Percentiles rank a stretch among this genome's conserved stretches.
phyloP scores from a whole-genome alignment of 208 protist species.

The Angomonas deanei region DNA sequence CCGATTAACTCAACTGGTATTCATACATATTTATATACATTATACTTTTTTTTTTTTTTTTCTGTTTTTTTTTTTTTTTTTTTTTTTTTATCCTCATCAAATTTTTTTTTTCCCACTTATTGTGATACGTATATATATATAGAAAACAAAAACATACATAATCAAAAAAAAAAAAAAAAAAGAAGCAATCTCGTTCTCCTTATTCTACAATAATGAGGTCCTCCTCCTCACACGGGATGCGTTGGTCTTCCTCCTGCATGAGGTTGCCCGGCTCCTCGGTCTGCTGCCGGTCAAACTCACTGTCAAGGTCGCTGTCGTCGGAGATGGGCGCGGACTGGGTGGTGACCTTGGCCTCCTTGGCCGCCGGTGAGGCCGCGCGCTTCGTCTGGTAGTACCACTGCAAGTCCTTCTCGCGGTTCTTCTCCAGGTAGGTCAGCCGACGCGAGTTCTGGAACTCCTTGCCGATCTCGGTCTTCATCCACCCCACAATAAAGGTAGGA shows the following conservation, averaged over 20 bases:
- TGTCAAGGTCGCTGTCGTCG: background rate
- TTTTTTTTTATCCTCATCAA: slow-evolving; percentile 9
- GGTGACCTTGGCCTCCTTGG: background rate
- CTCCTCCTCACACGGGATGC: slow-evolving; percentile 16
- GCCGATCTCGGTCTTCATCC: slow-evolving; percentile 75
- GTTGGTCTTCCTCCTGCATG: slow-evolving; percentile 20
- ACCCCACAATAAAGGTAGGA: slow-evolving; percentile 80
- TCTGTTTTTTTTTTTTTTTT: too few species aligned
- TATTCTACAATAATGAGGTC: slow-evolving; percentile 31
- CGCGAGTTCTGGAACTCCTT: slow-evolving; percentile 67
- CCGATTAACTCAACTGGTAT: too few species aligned
- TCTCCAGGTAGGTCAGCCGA: slow-evolving; percentile 44
- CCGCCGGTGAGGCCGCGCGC: background rate
- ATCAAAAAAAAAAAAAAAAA: slow-evolving; percentile 8
- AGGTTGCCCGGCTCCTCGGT: background rate
- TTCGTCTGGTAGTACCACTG: background rate
- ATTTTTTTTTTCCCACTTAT: too few species aligned
- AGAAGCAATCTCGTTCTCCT: background rate
- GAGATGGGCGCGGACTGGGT: background rate
- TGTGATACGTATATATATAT: slow-evolving; percentile 10
- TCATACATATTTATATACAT: too few species aligned
- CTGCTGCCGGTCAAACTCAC: slow-evolving; percentile 4
- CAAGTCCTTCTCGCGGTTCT: background rate
- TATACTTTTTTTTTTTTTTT: slow-evolving; percentile 5
- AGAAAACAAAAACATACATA: slow-evolving; percentile 1